Evolutionary conservation across 768 basidiomycete species (phyloP).

Genomic region (Lactarius sp.): DNA sequence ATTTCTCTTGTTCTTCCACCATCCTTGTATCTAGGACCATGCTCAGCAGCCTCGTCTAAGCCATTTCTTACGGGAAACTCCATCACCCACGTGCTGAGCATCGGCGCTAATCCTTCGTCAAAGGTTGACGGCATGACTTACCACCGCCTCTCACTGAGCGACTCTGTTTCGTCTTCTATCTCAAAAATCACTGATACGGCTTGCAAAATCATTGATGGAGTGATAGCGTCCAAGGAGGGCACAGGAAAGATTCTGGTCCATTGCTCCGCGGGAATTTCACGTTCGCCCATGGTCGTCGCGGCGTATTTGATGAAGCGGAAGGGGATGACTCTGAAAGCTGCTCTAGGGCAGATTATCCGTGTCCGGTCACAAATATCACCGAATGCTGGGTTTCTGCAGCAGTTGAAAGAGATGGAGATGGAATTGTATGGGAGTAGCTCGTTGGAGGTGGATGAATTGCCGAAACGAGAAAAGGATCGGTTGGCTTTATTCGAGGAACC

Average conservation of each 20-base stretch:
- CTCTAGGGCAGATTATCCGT: conserved; percentile 35
- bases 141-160: conserved; percentile 37
- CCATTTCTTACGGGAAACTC: conserved; percentile 33
- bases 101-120: conserved; percentile 27
- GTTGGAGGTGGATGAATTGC: conserved; percentile 36
- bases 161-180: conserved; percentile 34
- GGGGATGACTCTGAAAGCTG: conserved; percentile 37
- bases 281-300: conserved; percentile 41
- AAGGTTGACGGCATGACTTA: conserved; percentile 34
- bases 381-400: conserved; percentile 41
- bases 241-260: conserved; percentile 40
- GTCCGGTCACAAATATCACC: conserved; percentile 38
- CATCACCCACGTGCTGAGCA: conserved; percentile 36
- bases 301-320: conserved; percentile 39
- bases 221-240: conserved; percentile 13
- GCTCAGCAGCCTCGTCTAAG: conserved; percentile 36
- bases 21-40: conserved; percentile 40
- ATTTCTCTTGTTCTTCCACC: conserved; percentile 25
- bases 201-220: conserved; percentile 31
- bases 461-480: conserved; percentile 34
- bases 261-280: conserved; percentile 43
- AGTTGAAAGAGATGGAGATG: conserved; percentile 35
- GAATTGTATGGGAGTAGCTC: conserved; percentile 30
- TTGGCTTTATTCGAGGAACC: conserved; percentile 32
- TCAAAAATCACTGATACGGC: conserved; percentile 30